A percentile compares a stretch with the other conserved stretches of the same genome.
Evolutionary conservation across 257 asterid species (phyloP).

Genomic region (Mitragyna speciosa): DNA sequence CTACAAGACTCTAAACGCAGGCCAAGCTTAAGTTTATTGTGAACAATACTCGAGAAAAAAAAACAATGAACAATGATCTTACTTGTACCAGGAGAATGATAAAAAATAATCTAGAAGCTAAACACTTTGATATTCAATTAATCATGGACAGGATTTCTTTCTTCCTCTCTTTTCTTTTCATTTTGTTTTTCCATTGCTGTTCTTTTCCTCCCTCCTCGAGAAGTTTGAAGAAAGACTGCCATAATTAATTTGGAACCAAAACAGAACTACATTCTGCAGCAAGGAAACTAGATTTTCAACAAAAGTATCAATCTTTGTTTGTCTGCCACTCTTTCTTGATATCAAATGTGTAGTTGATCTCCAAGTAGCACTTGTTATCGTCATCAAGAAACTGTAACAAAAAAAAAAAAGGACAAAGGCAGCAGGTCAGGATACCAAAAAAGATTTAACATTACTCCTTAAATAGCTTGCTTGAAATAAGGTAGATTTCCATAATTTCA

Average conservation of each 20-base stretch:
- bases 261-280: background rate
- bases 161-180: background rate
- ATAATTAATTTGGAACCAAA: slow-evolving; percentile 16
- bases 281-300: slow-evolving; percentile 19
- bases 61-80: slow-evolving; percentile 20
- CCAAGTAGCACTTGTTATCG: slow-evolving; percentile 88
- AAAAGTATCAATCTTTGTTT: slow-evolving; percentile 10
- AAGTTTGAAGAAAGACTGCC: slow-evolving; percentile 16
- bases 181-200: background rate
- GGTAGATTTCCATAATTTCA: background rate
- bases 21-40: slow-evolving; percentile 36
- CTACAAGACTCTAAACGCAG: background rate
- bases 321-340: slow-evolving; percentile 91
- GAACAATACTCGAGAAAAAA: slow-evolving; percentile 19
- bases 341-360: slow-evolving; percentile 90
- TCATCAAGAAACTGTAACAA: slow-evolving; percentile 77
- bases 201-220: slow-evolving; percentile 7
- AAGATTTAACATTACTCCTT: background rate
- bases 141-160: slow-evolving; percentile 14
- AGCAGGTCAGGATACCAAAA: background rate
- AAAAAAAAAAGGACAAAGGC: background rate
- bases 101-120: slow-evolving; percentile 5
- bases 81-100: slow-evolving; percentile 14
- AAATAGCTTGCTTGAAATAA: background rate
- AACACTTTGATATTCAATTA: slow-evolving; percentile 24